Base-by-base conservation (phyloP, 805 yeast genomes). In the Candida nitratophila region DNA sequence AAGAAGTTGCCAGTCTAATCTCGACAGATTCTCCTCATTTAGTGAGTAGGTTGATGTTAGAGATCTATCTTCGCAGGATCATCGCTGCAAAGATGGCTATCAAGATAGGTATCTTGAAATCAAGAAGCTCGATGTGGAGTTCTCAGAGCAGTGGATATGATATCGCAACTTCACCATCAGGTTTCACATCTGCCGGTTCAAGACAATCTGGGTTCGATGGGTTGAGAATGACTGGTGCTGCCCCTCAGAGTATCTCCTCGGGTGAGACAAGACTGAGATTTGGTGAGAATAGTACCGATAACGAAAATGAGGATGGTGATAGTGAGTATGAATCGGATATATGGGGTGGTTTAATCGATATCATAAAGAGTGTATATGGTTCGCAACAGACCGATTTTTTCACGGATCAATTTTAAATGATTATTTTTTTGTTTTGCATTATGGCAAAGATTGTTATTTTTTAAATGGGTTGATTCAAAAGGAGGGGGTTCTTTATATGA, bases 321-420 rank as follows among this genome's bases (percentile, higher is more conserved):
- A 10, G 14, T 12, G 38, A 10, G 7, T 11, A 36, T 7, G 26
- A 4, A 10, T 6, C 10, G 6, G 48, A 59, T 6, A 59, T 60
- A 26, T 58, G 61, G 43, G 51, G 56, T 2, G 76, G 74, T 3
- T 63, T 81, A 47, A 60, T 71, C 35, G 76, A 75, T 47, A 61
- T 83, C 55, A 81, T 81, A 16, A 71, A 73, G 37, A 61, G 81
- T 21, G 71, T 83, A 35, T 77, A 65, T 29, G 74, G 75, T 7
- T 59, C 60, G 19, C 57, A 56, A 3, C 61, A 58, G 33, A 42
- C 50, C 19, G 21, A 39, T 1, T 48, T 57, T 32, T 56, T 59
- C 46, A 42, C 45, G 21, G 54, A 51, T 20, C 61, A 59, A 35
- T 5, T 16, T 11, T 22, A 24, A 24, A n/a, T n/a, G n/a, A n/a